Evolutionary conservation across 352 stramenopile species (phyloP).

Genomic region (Globisporangium solare): DNA sequence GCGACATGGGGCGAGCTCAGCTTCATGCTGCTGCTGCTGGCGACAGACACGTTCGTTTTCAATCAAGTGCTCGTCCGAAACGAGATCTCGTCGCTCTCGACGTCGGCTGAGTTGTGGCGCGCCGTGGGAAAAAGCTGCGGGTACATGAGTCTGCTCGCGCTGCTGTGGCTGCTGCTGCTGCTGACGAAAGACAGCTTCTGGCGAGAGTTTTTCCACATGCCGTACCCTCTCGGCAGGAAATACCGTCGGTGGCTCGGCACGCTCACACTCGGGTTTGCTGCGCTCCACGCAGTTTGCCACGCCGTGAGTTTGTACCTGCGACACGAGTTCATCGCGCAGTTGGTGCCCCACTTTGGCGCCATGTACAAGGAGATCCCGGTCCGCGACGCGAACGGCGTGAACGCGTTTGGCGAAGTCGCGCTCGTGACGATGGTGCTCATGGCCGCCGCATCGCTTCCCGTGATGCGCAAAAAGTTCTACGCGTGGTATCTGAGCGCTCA

Average conservation of each 20-base stretch:
- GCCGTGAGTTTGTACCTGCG: constrained; percentile 14
- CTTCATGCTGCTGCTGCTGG: constrained; percentile 18
- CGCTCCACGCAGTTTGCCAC: constrained; percentile 24
- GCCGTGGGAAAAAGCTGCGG: constrained; percentile 22
- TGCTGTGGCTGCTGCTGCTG: constrained; percentile 20
- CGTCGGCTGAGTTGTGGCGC: constrained; percentile 10
- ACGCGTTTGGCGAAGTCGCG: constrained; percentile 21
- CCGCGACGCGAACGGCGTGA: constrained; percentile 15
- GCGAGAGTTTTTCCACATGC: constrained; percentile 22
- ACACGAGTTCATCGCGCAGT: constrained; percentile 9
- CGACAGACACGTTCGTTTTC: constrained; percentile 18
- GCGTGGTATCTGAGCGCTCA: constrained; percentile 17
- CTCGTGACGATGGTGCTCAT: constrained; percentile 24
- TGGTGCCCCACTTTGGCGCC: constrained; percentile 22
- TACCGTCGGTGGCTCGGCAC: constrained; percentile 24
- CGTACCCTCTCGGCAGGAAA: constrained; percentile 14
- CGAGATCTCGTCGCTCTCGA: constrained; percentile 9
- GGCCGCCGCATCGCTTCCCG: constrained; percentile 10
- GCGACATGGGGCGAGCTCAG: constrained; percentile 17
- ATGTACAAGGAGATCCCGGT: constrained; percentile 14
- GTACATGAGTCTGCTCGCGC: constrained; percentile 23
- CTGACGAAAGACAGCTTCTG: constrained; percentile 18
- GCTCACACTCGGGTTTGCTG: constrained; percentile 8
- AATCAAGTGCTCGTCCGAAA: constrained; percentile 10
- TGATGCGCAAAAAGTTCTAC: constrained; percentile 15